Evolutionary conservation across 1,284 basidiomycete genomes (phyloP).

Genomic region (Moesziomyces antarcticus): DNA sequence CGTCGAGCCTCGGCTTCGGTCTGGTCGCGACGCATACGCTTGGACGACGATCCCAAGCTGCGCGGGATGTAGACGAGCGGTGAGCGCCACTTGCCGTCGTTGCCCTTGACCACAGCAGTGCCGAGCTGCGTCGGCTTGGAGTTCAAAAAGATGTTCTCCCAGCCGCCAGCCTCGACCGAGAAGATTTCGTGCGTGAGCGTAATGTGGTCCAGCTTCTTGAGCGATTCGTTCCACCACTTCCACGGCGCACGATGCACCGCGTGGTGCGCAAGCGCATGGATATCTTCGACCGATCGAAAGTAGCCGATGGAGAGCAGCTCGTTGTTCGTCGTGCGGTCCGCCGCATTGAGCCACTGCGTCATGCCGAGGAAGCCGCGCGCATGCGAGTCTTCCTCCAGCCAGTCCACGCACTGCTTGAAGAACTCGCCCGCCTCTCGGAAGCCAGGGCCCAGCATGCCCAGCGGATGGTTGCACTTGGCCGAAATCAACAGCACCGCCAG

Average conservation of each 20-base stretch:
- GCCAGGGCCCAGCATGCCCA: constrained; percentile 24
- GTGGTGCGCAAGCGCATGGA: constrained; percentile 27
- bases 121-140: constrained; percentile 27
- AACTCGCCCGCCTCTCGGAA: constrained; percentile 23
- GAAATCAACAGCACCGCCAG: constrained; percentile 29
- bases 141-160: constrained; percentile 31
- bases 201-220: constrained; percentile 15
- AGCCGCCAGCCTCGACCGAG: constrained; percentile 10
- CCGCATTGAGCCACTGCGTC: constrained; percentile 31
- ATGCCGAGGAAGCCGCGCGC: constrained; percentile 33
- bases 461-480: constrained; percentile 19
- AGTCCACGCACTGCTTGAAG: constrained; percentile 19
- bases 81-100: constrained; percentile 26
- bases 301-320: constrained; percentile 28
- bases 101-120: constrained; percentile 12
- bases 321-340: constrained; percentile 20
- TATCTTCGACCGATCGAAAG: constrained; percentile 29
- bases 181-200: constrained; percentile 35
- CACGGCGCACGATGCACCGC: constrained; percentile 16
- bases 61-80: constrained; percentile 17
- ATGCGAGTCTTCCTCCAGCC: constrained; percentile 26
- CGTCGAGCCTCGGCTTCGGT: constrained; percentile 15
- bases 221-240: constrained; percentile 35
- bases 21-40: constrained; percentile 22
- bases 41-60: constrained; percentile 11